Evolutionary conservation across 2,329 filamentous ascomycete genomes (phyloP).

Genomic region (Geosmithia morbida): DNA sequence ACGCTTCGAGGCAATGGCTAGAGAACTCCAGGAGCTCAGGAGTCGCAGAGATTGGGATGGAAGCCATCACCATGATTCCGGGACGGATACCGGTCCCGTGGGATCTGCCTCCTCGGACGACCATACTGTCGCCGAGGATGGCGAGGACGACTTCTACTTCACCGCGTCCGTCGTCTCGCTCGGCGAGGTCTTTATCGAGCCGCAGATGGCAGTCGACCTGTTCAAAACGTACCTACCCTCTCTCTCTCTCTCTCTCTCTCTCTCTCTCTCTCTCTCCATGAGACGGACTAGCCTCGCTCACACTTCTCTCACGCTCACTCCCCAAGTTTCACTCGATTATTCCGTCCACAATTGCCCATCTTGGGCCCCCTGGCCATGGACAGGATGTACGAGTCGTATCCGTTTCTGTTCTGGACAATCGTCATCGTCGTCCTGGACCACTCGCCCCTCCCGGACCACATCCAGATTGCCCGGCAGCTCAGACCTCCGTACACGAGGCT

Average conservation of each 20-base stretch:
- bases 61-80: not conserved
- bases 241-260: not conserved
- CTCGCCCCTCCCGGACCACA: constrained; percentile 5
- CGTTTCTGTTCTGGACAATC: constrained; percentile 16
- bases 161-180: not conserved
- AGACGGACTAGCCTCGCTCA: not conserved
- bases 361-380: constrained; percentile 11
- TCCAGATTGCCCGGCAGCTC: constrained; percentile 9
- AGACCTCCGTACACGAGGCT: constrained; percentile 9
- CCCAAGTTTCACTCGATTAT: not conserved
- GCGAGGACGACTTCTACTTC: constrained; percentile 1
- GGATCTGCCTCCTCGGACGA: constrained; percentile 1
- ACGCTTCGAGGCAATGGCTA: constrained; percentile 16
- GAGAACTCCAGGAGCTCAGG: constrained; percentile 15
- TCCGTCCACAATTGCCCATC: constrained; percentile 9
- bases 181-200: not conserved
- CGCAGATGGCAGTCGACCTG: not conserved
- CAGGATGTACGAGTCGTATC: constrained; percentile 9
- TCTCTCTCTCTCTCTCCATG: not conserved
- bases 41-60: constrained; percentile 4
- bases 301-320: not conserved
- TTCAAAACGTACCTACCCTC: not conserved
- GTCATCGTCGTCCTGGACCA: constrained; percentile 9
- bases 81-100: not conserved
- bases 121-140: constrained; percentile 9